phyloP scores from a whole-genome alignment of 2,329 filamentous ascomycete genomes.

The Fonsecaea monophora region DNA sequence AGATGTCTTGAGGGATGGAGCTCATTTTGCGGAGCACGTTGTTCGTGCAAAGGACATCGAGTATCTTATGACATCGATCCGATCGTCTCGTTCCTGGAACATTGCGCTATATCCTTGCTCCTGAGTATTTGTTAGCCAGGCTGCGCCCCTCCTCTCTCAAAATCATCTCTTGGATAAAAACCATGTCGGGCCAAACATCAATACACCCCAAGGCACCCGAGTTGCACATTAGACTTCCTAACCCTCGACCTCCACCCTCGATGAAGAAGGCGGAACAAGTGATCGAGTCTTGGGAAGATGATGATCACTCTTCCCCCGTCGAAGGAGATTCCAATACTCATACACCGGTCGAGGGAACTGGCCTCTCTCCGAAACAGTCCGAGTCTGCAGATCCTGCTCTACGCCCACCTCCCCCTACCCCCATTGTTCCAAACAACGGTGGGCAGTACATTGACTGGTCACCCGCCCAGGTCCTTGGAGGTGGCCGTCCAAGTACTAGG shows the following conservation, averaged over 20 bases:
- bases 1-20: constrained; percentile 20
- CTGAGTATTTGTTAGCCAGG: constrained; percentile 4
- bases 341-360: constrained; percentile 33
- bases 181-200: constrained; percentile 18
- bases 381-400: constrained; percentile 38
- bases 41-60: constrained; percentile 11
- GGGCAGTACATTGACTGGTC: constrained; percentile 35
- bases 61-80: constrained; percentile 28
- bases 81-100: constrained; percentile 21
- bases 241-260: constrained; percentile 37
- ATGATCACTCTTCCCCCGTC: constrained; percentile 33
- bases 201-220: constrained; percentile 36
- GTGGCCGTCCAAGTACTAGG: constrained; percentile 28
- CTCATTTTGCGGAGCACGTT: constrained; percentile 14
- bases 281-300: constrained; percentile 74
- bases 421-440: constrained; percentile 57
- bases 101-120: constrained; percentile 8
- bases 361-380: constrained; percentile 27
- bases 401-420: constrained; percentile 69
- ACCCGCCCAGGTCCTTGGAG: constrained; percentile 35
- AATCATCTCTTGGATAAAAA: not conserved
- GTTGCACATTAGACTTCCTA: constrained; percentile 36
- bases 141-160: not conserved
- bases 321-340: constrained; percentile 40
- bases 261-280: constrained; percentile 51